phyloP scores from a whole-genome alignment of 2,329 filamentous ascomycete genomes.

The Epichloe amarillans region DNA sequence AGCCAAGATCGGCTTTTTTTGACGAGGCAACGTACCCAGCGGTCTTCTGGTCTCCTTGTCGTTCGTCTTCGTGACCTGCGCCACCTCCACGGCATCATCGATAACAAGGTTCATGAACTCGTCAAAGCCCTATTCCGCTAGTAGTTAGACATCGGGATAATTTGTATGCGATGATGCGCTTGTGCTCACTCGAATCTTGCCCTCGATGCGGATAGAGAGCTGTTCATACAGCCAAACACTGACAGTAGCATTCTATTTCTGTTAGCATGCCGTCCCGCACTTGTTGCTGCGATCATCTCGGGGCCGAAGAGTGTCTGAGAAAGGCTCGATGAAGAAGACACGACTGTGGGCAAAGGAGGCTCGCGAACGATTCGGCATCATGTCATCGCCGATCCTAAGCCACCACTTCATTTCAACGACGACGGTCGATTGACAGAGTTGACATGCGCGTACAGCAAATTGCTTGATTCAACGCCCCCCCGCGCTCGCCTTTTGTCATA shows the following conservation, averaged over 20 bases:
- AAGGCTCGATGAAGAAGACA: not conserved
- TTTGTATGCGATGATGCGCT: not conserved
- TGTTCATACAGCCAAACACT: constrained; percentile 98
- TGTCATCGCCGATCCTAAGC: too few species aligned
- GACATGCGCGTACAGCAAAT: not conserved
- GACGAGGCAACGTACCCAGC: constrained; percentile 47
- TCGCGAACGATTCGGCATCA: too few species aligned
- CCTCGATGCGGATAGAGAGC: constrained; percentile 84
- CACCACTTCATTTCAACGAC: too few species aligned
- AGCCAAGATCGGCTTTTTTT: not conserved
- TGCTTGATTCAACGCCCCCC: not conserved
- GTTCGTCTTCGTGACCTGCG: constrained; percentile 67
- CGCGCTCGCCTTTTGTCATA: not conserved
- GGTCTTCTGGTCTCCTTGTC: constrained; percentile 62
- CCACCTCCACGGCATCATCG: constrained; percentile 90
- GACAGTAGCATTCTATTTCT: constrained; percentile 59
- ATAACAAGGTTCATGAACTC: constrained; percentile 99
- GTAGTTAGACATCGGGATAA: not conserved
- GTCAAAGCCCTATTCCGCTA: constrained; percentile 64
- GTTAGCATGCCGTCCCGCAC: constrained; percentile 8
- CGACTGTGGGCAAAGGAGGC: too few species aligned
- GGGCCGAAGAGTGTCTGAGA: too few species aligned
- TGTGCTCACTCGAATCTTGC: constrained; percentile 71
- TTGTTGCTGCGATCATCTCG: not conserved
- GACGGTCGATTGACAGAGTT: not conserved